phyloP scores from a whole-genome alignment of 108 stramenopile species.

The Mediolabrus comicus region DNA sequence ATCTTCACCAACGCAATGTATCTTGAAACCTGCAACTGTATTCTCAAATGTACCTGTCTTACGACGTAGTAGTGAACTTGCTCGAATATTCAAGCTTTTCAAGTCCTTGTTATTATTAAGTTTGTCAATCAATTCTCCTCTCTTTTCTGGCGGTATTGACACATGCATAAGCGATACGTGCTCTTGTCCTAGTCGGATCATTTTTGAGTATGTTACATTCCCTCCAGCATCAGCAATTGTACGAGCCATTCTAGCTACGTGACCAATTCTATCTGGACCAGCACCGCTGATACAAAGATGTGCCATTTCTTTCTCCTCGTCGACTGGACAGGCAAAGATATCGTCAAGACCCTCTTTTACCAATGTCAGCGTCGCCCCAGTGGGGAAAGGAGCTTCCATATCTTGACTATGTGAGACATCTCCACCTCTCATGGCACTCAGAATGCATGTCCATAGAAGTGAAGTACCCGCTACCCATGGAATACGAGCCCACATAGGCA shows the following conservation, averaged over 20 bases:
- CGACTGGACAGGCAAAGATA: constrained; percentile 64
- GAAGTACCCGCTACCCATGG: constrained; percentile 83
- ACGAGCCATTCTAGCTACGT: constrained; percentile 66
- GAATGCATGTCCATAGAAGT: constrained; percentile 80
- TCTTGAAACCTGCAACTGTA: constrained; percentile 60
- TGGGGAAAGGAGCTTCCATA: constrained; percentile 74
- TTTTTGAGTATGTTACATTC: constrained; percentile 82
- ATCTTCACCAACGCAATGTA: constrained; percentile 84
- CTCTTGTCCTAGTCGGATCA: constrained; percentile 81
- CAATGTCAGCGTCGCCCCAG: constrained; percentile 61
- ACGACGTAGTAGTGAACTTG: constrained; percentile 52
- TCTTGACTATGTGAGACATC: constrained; percentile 68
- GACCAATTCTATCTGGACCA: constrained; percentile 72
- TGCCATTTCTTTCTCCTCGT: constrained; percentile 57
- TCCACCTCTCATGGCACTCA: constrained; percentile 87
- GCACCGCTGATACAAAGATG: constrained; percentile 76
- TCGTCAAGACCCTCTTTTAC: constrained; percentile 71
- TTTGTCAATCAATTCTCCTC: constrained; percentile 26
- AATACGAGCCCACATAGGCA: constrained; percentile 88
- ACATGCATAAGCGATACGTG: constrained; percentile 88
- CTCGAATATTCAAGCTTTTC: constrained; percentile 61
- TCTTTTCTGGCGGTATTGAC: constrained; percentile 59
- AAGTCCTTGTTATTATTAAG: constrained; percentile 37
- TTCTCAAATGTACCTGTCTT: constrained; percentile 42
- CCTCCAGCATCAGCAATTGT: constrained; percentile 70